A percentile compares a stretch with the other conserved stretches of the same genome.
Conservation (phyloP, 352 stramenopile genomes). For the Thalassiosira livingstoniorum region DNA sequence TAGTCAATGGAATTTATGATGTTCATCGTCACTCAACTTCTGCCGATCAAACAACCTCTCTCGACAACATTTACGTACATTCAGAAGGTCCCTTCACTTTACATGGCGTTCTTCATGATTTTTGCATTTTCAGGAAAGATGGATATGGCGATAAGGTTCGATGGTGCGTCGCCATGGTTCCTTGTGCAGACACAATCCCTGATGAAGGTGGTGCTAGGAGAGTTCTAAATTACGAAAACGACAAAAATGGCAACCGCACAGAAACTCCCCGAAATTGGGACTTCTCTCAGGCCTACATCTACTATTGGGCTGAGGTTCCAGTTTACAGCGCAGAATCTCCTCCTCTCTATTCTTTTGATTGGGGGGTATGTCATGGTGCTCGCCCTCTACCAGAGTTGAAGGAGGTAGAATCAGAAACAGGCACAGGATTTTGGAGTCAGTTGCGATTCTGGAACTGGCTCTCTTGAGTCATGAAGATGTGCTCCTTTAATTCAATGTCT, state of each 20-base stretch:
- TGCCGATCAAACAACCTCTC: background rate
- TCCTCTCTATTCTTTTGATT: background rate
- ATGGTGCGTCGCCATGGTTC: slow-evolving; percentile 49
- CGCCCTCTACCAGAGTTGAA: background rate
- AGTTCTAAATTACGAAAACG: no score
- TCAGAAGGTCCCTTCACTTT: slow-evolving; percentile 16
- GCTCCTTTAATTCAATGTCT: no score
- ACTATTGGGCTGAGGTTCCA: slow-evolving; percentile 49
- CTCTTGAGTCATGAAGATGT: no score
- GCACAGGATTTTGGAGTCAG: background rate
- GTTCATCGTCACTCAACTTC: background rate
- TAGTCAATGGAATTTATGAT: slow-evolving; percentile 37
- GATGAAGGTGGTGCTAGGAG: no score
- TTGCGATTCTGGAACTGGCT: background rate
- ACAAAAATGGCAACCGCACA: background rate
- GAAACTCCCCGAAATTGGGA: slow-evolving; percentile 2
- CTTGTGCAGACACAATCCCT: background rate
- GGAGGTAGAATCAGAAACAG: background rate
- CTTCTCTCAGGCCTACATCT: slow-evolving; percentile 46
- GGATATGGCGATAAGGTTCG: slow-evolving; percentile 43
- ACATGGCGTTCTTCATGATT: slow-evolving; percentile 19
- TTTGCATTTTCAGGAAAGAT: slow-evolving; percentile 34
- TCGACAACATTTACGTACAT: slow-evolving; percentile 16
- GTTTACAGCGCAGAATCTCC: background rate
- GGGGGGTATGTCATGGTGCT: background rate